Percentiles rank a stretch among this genome's conserved stretches.
phyloP scores from a whole-genome alignment of 192 early-diverging fungal species.

The Coemansia sp. region DNA sequence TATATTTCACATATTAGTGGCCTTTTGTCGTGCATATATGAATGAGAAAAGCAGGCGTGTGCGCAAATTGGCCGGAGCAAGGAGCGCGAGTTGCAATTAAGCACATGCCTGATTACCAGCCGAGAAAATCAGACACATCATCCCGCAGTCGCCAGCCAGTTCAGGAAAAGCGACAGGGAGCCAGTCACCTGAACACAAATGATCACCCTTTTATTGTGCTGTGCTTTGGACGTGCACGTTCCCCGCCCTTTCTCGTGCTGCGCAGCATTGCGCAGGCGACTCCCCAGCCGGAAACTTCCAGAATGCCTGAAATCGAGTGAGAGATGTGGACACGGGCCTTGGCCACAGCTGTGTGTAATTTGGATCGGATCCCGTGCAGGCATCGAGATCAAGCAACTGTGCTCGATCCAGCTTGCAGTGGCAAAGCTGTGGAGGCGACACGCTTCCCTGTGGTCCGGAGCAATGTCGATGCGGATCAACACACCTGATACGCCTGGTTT shows the following conservation, averaged over 20 bases:
- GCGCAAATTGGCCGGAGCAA: slow-evolving; percentile 11
- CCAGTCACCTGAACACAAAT: slow-evolving; percentile 2
- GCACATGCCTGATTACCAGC: not conserved
- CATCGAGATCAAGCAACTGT: not conserved
- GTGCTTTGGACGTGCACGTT: not conserved
- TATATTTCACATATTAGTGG: not conserved
- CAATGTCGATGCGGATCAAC: slow-evolving; percentile 4
- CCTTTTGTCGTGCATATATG: not conserved
- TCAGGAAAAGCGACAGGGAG: not conserved
- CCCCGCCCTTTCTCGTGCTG: not conserved
- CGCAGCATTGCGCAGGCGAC: not conserved
- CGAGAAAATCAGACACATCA: slow-evolving; percentile 5
- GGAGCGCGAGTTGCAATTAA: not conserved
- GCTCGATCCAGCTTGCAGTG: not conserved
- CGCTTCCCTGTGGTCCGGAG: not conserved
- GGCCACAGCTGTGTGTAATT: too few species aligned
- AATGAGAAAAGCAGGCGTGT: slow-evolving; percentile 5
- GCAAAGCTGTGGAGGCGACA: not conserved
- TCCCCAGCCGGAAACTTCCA: not conserved
- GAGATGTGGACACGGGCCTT: too few species aligned
- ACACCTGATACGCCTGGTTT: not conserved
- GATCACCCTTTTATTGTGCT: slow-evolving; percentile 9
- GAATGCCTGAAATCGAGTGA: not conserved
- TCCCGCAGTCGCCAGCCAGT: not conserved
- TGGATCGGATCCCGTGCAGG: not conserved